Evolutionary conservation across 2,329 filamentous ascomycete species (phyloP), one percentile per base, ranked within the genome.

Genomic region (Pyrenophora graminea): DNA sequence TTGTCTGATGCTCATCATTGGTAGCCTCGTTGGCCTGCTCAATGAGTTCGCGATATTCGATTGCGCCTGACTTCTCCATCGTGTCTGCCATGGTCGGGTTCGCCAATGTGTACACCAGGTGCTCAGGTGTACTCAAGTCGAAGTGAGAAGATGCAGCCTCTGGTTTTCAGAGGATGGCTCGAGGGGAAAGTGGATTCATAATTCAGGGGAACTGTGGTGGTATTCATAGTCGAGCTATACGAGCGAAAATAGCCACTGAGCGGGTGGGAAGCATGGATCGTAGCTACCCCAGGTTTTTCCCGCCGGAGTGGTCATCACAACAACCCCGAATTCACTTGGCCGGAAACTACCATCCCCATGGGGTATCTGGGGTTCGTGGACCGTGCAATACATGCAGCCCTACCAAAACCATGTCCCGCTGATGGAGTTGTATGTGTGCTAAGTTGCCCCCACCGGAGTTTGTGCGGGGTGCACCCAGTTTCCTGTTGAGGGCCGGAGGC

Each of bases 1-100:
- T 75, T 69, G 77, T 27, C 12, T 52, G n/a, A 39, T 59, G 59
- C 19, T 62, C 59, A 13, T 61, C 40, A 8, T 62, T 57, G 19
- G 55, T 49, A 4, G 53, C 53, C 40, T 48, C 39, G 31, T 48
- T 49, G 47, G 47, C 47, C 15, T 53, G 48, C 18, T 49, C 32
- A n/a, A 56, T 43, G 27, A 46, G 36, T 23, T 51, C 55, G 7
- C 50, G 23, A 17, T 48, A 42, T 45, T 55, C 48, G 27, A 33
- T 42, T 27, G 39, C 23, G 13, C 39, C 32, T 13, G 42, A 12
- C 21, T 56, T 53, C 25, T 56, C 50, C 19, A 23, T 19, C 30
- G 19, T 37, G 7, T 43, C 27, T 33, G 45, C 38, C 49, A 46
- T 53, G 38, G 17, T 48, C 18, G 13, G 8, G 25, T 6, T 23